Percentiles rank a stretch among this genome's conserved stretches.
Evolutionary conservation across 2,329 filamentous ascomycete species (phyloP).

Genomic region (Stemphylium vesicarium): DNA sequence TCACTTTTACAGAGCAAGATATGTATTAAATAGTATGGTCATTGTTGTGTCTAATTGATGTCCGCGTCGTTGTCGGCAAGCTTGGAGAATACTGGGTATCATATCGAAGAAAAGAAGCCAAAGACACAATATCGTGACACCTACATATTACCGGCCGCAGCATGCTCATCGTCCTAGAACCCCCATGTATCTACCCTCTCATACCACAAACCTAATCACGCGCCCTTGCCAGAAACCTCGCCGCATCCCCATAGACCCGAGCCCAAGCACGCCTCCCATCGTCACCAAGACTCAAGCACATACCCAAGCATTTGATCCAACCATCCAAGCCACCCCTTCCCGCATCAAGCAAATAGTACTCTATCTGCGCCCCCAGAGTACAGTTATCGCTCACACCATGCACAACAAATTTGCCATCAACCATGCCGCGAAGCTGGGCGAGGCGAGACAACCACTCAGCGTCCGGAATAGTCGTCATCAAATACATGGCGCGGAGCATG

Average conservation of each 20-base stretch:
- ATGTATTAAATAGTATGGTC: too few relatives aligned
- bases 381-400: constrained; percentile 19
- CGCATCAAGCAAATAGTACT: constrained; percentile 24
- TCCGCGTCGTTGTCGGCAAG: too few relatives aligned
- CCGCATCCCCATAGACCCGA: constrained; percentile 20
- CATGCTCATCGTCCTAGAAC: too few relatives aligned
- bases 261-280: constrained; percentile 15
- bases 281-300: constrained; percentile 13
- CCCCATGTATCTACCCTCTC: too few relatives aligned
- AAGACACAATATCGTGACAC: too few relatives aligned
- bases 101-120: too few relatives aligned
- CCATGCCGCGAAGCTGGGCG: constrained; percentile 12
- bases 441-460: constrained; percentile 17
- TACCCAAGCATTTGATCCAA: constrained; percentile 22
- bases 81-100: too few relatives aligned
- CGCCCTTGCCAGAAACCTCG: constrained; percentile 19
- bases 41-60: too few relatives aligned
- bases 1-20: too few relatives aligned
- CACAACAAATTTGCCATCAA: background rate
- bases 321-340: constrained; percentile 16
- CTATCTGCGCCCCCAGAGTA: constrained; percentile 23
- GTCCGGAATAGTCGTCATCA: constrained; percentile 20
- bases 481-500: constrained; percentile 20
- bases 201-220: too few relatives aligned
- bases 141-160: too few relatives aligned